Evolutionary conservation across 805 yeast species (phyloP).

Genomic region (Ogataea zsoltii): DNA sequence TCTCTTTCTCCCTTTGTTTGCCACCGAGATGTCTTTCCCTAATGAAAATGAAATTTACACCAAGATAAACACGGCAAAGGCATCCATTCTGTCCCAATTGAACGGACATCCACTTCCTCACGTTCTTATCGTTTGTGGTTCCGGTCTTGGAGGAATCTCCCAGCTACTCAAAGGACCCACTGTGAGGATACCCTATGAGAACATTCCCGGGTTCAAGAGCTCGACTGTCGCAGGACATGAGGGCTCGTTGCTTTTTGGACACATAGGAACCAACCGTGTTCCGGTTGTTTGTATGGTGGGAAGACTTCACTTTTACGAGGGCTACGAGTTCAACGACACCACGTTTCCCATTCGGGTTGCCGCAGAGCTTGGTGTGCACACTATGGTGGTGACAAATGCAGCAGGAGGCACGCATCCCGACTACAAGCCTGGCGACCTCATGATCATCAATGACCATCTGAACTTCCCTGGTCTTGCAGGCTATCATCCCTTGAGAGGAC

Average conservation of each 20-base stretch:
- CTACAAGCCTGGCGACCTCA: conserved; percentile 81
- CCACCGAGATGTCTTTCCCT: not conserved
- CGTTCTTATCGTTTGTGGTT: conserved; percentile 85
- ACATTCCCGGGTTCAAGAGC: conserved; percentile 76
- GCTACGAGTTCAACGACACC: conserved; percentile 77
- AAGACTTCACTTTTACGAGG: conserved; percentile 89
- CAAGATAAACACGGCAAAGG: conserved; percentile 10
- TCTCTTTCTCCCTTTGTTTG: not conserved
- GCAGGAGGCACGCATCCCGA: conserved; percentile 82
- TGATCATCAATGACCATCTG: conserved; percentile 88
- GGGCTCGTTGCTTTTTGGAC: conserved; percentile 80
- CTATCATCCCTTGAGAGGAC: conserved; percentile 82
- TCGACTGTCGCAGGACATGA: conserved; percentile 92
- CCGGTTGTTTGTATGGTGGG: conserved; percentile 95
- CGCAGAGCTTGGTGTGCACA: conserved; percentile 56
- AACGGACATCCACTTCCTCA: conserved; percentile 43
- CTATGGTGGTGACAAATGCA: conserved; percentile 87
- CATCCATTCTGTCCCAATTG: conserved; percentile 13
- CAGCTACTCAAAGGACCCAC: conserved; percentile 44
- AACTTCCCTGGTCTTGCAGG: conserved; percentile 93
- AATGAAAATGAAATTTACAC: not conserved
- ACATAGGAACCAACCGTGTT: conserved; percentile 62
- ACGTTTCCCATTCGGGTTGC: conserved; percentile 86
- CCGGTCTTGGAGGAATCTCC: conserved; percentile 89
- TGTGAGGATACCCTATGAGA: conserved; percentile 57